Conservation (phyloP, 805 yeast species). For the Monosporozyma solicola region DNA sequence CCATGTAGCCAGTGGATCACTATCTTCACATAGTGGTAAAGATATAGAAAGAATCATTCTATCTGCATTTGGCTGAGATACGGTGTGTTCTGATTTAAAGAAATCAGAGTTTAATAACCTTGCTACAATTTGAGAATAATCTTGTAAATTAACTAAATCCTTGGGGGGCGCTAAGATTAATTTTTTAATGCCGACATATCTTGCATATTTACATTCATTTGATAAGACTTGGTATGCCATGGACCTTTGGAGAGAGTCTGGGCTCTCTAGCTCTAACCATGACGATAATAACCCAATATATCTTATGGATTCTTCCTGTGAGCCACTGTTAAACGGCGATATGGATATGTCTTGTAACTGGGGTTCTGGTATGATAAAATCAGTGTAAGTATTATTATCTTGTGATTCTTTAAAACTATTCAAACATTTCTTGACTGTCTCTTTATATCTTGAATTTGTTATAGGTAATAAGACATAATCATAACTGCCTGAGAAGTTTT, state of each 20-base stretch:
- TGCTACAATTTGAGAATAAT: slow-evolving; percentile 37
- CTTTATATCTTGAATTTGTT: slow-evolving; percentile 43
- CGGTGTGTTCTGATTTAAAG: not conserved
- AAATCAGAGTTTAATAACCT: slow-evolving; percentile 21
- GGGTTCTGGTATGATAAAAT: slow-evolving; percentile 22
- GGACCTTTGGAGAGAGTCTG: slow-evolving; percentile 39
- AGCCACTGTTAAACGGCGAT: slow-evolving; percentile 19
- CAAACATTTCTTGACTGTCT: slow-evolving; percentile 25
- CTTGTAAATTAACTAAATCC: slow-evolving; percentile 42
- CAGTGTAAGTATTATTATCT: not conserved
- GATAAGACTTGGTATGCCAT: slow-evolving; percentile 48
- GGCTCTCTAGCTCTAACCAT: slow-evolving; percentile 61
- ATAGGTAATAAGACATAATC: slow-evolving; percentile 46
- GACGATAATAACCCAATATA: slow-evolving; percentile 52
- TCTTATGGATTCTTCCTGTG: slow-evolving; percentile 12
- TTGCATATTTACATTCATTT: slow-evolving; percentile 52
- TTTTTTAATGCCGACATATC: slow-evolving; percentile 47
- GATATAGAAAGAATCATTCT: slow-evolving; percentile 37
- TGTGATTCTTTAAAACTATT: not conserved
- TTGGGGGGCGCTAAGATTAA: slow-evolving; percentile 59
- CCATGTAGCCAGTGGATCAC: slow-evolving; percentile 55
- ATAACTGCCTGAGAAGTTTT: slow-evolving; percentile 23
- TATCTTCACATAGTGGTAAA: slow-evolving; percentile 41
- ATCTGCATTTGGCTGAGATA: slow-evolving; percentile 19
- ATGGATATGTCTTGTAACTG: slow-evolving; percentile 29